These are phyloP conservation scores for Boletus sp. DNA, from an alignment of 1,284 basidiomycete species.

Conservation along the genomic window DNA sequence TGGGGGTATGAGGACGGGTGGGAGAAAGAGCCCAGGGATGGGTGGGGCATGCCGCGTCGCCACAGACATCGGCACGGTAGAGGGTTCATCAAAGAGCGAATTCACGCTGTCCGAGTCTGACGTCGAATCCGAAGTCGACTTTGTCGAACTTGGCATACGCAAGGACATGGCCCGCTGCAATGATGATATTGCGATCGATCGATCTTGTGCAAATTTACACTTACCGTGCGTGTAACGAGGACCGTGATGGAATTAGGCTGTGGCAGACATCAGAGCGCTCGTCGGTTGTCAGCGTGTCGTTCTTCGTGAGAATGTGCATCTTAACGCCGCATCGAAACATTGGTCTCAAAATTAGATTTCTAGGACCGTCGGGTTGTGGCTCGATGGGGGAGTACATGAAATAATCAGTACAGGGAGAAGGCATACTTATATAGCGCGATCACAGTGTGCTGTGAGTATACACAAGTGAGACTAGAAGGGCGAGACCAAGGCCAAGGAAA, in stretches of 20 bases:
- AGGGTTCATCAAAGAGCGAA: conserved; percentile 48
- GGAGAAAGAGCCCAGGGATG: conserved; percentile 65
- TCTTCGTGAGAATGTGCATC: conserved; percentile 28
- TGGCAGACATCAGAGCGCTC: neutral
- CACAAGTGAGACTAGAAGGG: neutral
- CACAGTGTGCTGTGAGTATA: too few relatives aligned
- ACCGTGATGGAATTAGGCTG: conserved; percentile 9
- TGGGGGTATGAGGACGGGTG: conserved; percentile 51
- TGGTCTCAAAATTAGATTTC: too few relatives aligned
- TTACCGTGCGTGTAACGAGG: conserved; percentile 10
- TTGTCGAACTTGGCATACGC: conserved; percentile 5
- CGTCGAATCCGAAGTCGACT: conserved; percentile 4
- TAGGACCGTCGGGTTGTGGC: too few relatives aligned
- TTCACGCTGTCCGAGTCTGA: conserved; percentile 38
- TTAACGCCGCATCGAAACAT: conserved; percentile 5
- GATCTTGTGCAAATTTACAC: conserved; percentile 1
- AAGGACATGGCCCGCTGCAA: conserved; percentile 20
- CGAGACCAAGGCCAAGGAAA: neutral
- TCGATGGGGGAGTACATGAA: too few relatives aligned
- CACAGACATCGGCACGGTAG: conserved; percentile 16
- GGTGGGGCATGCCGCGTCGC: conserved; percentile 47
- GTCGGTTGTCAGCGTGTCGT: neutral
- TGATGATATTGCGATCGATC: neutral
- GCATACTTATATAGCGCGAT: too few relatives aligned
- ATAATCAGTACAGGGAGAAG: too few relatives aligned